These are phyloP conservation scores for Ceratocystis harringtonii DNA, from an alignment of 2,329 filamentous ascomycete genomes.

Conservation along the genomic window DNA sequence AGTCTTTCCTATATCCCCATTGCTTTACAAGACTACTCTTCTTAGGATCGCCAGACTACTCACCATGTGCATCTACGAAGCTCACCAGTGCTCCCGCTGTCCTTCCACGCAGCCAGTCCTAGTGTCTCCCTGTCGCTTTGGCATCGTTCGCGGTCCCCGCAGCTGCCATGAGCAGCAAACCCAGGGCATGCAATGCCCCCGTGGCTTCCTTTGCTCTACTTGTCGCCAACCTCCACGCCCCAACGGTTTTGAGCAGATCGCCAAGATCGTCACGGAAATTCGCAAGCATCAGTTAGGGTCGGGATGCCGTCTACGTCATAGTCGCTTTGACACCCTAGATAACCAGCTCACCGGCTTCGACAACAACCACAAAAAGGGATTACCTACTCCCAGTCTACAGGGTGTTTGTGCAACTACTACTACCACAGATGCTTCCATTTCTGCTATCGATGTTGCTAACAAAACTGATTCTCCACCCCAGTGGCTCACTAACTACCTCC, in stretches of 20 bases:
- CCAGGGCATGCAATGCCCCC: neutral
- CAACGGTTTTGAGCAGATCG: constrained; percentile 1
- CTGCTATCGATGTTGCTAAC: neutral
- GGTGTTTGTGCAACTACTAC: neutral
- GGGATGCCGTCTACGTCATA: neutral
- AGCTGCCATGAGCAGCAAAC: neutral
- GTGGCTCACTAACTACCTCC: neutral
- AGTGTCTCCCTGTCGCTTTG: neutral
- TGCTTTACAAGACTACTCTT: neutral
- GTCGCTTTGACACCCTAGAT: neutral
- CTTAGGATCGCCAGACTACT: neutral
- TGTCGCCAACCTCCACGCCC: neutral
- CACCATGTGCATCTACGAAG: constrained; percentile 6
- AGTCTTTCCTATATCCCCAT: neutral
- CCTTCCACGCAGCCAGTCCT: neutral
- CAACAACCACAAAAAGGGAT: neutral
- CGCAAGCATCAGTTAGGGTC: neutral
- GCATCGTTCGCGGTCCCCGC: neutral
- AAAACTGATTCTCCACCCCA: neutral
- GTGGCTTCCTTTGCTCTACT: neutral
- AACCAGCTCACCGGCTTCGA: neutral
- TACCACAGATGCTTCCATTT: neutral
- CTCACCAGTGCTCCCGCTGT: constrained; percentile 1
- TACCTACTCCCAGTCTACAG: neutral
- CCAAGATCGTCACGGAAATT: neutral